Evolutionary conservation across 345 rosid genomes (phyloP).

Genomic region (Heritiera littoralis): DNA sequence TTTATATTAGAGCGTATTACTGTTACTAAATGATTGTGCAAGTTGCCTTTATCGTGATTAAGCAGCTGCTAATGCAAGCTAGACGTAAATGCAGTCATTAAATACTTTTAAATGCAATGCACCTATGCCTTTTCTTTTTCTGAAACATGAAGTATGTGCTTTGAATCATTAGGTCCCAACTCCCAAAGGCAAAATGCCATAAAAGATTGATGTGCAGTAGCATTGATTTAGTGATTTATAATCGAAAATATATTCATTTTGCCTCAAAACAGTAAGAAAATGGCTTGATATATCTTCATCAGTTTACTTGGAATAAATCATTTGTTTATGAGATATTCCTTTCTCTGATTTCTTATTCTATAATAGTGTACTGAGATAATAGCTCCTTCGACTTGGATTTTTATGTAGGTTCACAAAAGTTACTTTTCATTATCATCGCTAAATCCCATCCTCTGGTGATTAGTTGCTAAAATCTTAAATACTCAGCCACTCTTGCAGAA

Average conservation of each 20-base stretch:
- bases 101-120: too few species aligned
- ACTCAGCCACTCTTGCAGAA: not conserved
- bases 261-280: not conserved
- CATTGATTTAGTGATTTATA: not conserved
- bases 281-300: not conserved
- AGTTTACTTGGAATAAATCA: not conserved
- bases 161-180: not conserved
- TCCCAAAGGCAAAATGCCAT: not conserved
- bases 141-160: not conserved
- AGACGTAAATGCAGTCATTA: not conserved
- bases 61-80: slow-evolving; percentile 5
- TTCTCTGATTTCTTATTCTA: not conserved
- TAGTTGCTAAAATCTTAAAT: not conserved
- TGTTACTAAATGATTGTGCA: not conserved
- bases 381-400: not conserved
- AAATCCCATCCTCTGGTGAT: not conserved
- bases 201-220: not conserved
- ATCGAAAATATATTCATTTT: not conserved
- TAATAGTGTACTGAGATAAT: not conserved
- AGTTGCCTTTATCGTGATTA: not conserved
- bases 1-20: not conserved
- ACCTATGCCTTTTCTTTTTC: too few species aligned
- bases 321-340: not conserved
- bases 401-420: not conserved
- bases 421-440: not conserved